Percentiles rank a stretch among this genome's conserved stretches.
These are phyloP conservation scores for Verticillium dahliae DNA, from an alignment of 2,329 filamentous ascomycete species.

Conservation along the genomic window DNA sequence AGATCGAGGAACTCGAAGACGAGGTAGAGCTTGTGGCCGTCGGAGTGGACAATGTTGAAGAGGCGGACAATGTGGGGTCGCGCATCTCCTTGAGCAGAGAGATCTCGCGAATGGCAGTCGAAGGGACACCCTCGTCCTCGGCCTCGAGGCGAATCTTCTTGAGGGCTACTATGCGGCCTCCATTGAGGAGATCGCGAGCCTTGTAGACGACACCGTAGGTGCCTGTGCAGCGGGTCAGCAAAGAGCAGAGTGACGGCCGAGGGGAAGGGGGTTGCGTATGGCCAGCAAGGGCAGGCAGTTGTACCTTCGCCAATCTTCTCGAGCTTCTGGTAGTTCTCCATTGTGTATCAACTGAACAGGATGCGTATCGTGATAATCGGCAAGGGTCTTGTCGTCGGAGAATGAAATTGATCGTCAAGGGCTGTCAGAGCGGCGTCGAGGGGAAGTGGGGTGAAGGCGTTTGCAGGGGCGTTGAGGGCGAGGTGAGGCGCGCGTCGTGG, in stretches of 20 bases:
- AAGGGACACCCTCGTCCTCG: constrained; percentile 89
- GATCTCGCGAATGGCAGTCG: constrained; percentile 90
- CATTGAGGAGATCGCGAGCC: constrained; percentile 75
- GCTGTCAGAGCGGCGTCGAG: neutral
- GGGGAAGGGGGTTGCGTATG: neutral
- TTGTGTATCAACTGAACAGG: constrained; percentile 25
- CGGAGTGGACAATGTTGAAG: constrained; percentile 88
- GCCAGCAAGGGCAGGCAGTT: constrained; percentile 16
- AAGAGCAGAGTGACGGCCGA: neutral
- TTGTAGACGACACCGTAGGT: constrained; percentile 97
- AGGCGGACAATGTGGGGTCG: constrained; percentile 81
- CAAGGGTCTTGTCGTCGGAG: no score
- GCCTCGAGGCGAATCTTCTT: constrained; percentile 96
- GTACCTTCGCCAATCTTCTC: constrained; percentile 94
- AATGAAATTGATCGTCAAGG: neutral
- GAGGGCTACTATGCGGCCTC: constrained; percentile 79
- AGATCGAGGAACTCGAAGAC: constrained; percentile 89
- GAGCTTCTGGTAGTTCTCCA: constrained; percentile 96
- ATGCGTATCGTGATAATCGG: neutral
- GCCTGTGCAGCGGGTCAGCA: constrained; percentile 42
- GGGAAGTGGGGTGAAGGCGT: neutral
- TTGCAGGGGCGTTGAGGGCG: neutral
- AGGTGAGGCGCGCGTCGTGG: neutral
- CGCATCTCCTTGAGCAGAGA: constrained; percentile 92
- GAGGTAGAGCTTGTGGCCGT: constrained; percentile 90